Conservation (phyloP, 441 rosid species). For the Croton setiger region DNA sequence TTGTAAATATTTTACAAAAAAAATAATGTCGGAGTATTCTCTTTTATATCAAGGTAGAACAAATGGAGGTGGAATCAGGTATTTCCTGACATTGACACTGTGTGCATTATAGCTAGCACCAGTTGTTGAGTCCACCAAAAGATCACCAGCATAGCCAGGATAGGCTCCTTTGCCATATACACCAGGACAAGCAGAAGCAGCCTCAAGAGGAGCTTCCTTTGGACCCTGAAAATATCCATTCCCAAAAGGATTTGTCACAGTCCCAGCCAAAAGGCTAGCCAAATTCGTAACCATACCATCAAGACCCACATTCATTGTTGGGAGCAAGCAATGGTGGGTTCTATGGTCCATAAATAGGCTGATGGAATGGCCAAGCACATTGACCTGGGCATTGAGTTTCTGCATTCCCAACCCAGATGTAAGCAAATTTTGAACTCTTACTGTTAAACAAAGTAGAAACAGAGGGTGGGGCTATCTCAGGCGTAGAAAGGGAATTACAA, state of each 20-base stretch:
- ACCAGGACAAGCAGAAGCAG: slow-evolving; percentile 50
- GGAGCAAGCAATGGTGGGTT: slow-evolving; percentile 48
- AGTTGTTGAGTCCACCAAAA: slow-evolving; percentile 31
- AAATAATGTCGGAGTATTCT: too few species aligned
- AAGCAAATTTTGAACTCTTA: slow-evolving; percentile 25
- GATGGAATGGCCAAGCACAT: slow-evolving; percentile 63
- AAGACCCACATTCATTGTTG: slow-evolving; percentile 29
- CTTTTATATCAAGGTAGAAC: slow-evolving; percentile 36
- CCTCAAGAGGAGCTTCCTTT: slow-evolving; percentile 47
- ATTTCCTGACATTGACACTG: slow-evolving; percentile 47
- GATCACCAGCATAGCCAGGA: slow-evolving; percentile 46
- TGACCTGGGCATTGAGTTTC: slow-evolving; percentile 53
- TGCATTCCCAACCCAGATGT: slow-evolving; percentile 58
- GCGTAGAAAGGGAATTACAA: slow-evolving; percentile 33
- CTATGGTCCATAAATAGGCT: slow-evolving; percentile 49
- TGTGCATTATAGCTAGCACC: slow-evolving; percentile 53
- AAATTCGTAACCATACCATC: slow-evolving; percentile 39
- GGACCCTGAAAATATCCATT: slow-evolving; percentile 53
- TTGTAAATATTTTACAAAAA: too few species aligned
- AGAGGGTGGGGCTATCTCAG: slow-evolving; percentile 9
- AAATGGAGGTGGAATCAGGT: slow-evolving; percentile 44
- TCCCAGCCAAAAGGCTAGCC: slow-evolving; percentile 49
- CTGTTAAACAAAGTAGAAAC: slow-evolving; percentile 1
- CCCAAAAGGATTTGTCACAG: slow-evolving; percentile 51
- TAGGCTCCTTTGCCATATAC: slow-evolving; percentile 51